Conservation (phyloP, 2,329 filamentous ascomycete genomes). For the Hymenoscyphus albidus region DNA sequence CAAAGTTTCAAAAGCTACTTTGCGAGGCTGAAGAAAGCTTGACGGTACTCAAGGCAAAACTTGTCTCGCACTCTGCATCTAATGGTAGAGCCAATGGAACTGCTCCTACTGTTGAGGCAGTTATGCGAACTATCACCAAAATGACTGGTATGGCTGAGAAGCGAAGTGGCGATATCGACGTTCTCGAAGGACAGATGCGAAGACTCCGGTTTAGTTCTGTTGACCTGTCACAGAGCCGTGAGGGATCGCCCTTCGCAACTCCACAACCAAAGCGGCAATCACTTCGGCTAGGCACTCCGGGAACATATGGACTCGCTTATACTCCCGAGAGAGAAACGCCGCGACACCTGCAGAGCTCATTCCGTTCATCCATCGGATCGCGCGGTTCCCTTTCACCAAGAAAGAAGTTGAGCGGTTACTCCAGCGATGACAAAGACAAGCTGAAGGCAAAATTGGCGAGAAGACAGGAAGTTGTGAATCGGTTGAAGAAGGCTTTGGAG, state of each 20-base stretch:
- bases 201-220: constrained; percentile 54
- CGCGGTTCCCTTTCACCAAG: constrained; percentile 41
- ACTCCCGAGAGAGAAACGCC: constrained; percentile 31
- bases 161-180: constrained; percentile 84
- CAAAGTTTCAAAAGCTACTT: constrained; percentile 68
- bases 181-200: constrained; percentile 82
- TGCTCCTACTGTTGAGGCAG: constrained; percentile 79
- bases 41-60: constrained; percentile 72
- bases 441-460: constrained; percentile 52
- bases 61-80: constrained; percentile 55
- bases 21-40: constrained; percentile 76
- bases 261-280: constrained; percentile 30
- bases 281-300: constrained; percentile 24
- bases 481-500: constrained; percentile 40
- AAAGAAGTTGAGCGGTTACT: constrained; percentile 61
- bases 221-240: constrained; percentile 38
- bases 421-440: constrained; percentile 53
- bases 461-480: constrained; percentile 49
- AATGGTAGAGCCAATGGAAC: constrained; percentile 48
- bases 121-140: constrained; percentile 85
- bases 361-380: constrained; percentile 30
- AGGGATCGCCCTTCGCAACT: constrained; percentile 41
- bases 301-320: constrained; percentile 29
- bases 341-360: constrained; percentile 29
- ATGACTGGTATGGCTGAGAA: constrained; percentile 93